Base-by-base conservation (phyloP, 202 grass and related monocot species). In the Saccharum hybrid region DNA sequence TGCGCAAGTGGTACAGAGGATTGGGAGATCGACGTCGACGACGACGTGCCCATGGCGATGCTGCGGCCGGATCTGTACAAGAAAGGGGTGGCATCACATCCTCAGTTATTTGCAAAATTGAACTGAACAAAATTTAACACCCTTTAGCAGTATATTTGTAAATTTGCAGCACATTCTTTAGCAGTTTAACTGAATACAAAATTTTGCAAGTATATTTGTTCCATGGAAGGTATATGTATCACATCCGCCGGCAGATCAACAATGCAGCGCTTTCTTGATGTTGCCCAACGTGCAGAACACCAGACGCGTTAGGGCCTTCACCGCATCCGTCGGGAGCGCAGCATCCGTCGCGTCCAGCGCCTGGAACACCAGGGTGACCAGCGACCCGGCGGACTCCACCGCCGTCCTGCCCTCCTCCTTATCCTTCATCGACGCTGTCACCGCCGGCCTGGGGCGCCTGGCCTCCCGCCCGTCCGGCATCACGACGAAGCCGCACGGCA, bases 291-390 rank as follows among this genome's bases (percentile, higher is more conserved):
- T 91, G 74, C 85, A 83, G 3, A 74, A 88, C 63, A 85, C 81
- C 16, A 98, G 80, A 15, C 68, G 54, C 19, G 76, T 80, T 49
- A 83, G 81, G 8, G 78, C 66, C 28, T 88, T 89, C 59, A 81
- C 80, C 1, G 80, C 82, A 8, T 43, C 85, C 42, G 54, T 23
- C 68, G 59, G 43, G 43, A 13, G 43, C 43, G 43, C 43, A 4
- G 77, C 82, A 10, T 43, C 85, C 23, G 54, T 23, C 68, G 69
- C 36, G n/a, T n/a, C 81, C 9, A 90, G 75, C 78, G 83, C 87
- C 83, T 98, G 96, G 78, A 87, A 87, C 75, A 81, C 92, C 28
- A 90, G 75, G 18, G 89, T 89, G 37, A 98, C 74, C 61, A 95
- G 68, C 23, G 96, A 90, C 30, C 91, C 91, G 41, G 71, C 86